Evolutionary conservation across 2,329 filamentous ascomycete genomes (phyloP).

Genomic region (Dothiorella sarmentorum): DNA sequence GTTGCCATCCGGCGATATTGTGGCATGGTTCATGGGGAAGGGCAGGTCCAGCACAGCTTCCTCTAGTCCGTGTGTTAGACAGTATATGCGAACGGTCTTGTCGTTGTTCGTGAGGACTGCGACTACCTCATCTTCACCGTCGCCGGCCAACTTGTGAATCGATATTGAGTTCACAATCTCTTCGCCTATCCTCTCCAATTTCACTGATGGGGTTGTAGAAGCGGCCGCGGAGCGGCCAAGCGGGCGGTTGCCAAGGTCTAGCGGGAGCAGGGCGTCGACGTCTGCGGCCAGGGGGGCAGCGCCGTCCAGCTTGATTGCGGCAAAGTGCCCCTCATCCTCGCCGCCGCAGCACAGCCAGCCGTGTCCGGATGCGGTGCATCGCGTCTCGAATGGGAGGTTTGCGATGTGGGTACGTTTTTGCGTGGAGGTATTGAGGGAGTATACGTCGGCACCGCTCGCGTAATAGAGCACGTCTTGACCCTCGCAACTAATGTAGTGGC

Average conservation of each 20-base stretch:
- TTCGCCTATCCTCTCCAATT: slow-evolving; percentile 58
- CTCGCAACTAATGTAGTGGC: slow-evolving; percentile 82
- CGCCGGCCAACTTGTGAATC: slow-evolving; percentile 52
- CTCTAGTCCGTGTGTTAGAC: slow-evolving; percentile 64
- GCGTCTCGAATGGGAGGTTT: slow-evolving; percentile 65
- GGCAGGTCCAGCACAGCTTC: slow-evolving; percentile 71
- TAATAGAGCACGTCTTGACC: slow-evolving; percentile 79
- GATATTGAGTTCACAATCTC: slow-evolving; percentile 66
- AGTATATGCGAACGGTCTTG: slow-evolving; percentile 80
- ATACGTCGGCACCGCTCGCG: slow-evolving; percentile 65
- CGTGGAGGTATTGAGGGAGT: slow-evolving; percentile 59
- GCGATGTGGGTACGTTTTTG: slow-evolving; percentile 71
- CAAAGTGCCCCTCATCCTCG: slow-evolving; percentile 77
- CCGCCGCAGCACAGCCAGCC: slow-evolving; percentile 92
- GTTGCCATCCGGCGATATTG: slow-evolving; percentile 85
- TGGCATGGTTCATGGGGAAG: slow-evolving; percentile 86
- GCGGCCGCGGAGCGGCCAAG: slow-evolving; percentile 24
- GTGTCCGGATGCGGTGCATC: slow-evolving; percentile 80
- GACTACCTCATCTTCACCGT: slow-evolving; percentile 57
- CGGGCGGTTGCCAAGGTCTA: slow-evolving; percentile 44
- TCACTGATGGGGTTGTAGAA: slow-evolving; percentile 42
- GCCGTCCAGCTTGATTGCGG: slow-evolving; percentile 64
- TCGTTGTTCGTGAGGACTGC: slow-evolving; percentile 87
- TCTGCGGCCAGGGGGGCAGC: slow-evolving; percentile 43
- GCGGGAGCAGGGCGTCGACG: slow-evolving; percentile 56